Evolutionary conservation across 305 asterid genomes (phyloP), one percentile per base, ranked within the genome.

Genomic region (Fraxinus floribunda): DNA sequence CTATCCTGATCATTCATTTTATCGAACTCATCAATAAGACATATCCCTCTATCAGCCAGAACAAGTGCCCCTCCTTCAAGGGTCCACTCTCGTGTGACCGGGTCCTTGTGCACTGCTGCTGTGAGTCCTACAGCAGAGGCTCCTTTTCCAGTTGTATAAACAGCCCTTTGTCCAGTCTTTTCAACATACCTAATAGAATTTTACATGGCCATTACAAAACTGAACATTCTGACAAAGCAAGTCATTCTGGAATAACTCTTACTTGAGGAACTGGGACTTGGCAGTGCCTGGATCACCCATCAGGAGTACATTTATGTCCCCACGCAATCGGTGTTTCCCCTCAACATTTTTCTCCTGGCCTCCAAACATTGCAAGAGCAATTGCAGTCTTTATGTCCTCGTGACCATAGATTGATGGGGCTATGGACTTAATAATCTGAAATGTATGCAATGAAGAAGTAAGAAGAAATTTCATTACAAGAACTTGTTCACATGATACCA

Each of bases 31-130:
- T 96, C 99, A 79, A 96, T 96, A 82, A 96, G 97, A 82, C 99
- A 94, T 85, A 94, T 92, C 87, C 99, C 98, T 91, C 98, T 93
- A 89, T 96, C 98, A 80, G 99, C 99, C 87, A 96, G 84, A 84
- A 96, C 99, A 85, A 96, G 97, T 79, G 98, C 98, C 81, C 99
- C 99, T 84, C 99, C 98, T 91, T 96, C 98, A 22, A 96, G 94
- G 75, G 98, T 94, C 99, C 99, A 96, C 84, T 96, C 98, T 85
- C 98, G 83, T 20, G 98, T 94, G 79, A 93, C 98, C 7, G 99
- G 98, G 84, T 96, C 99, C 92, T 93, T 96, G 92, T 94, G 98
- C 82, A 96, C 98, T 24, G 98, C 92, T 79, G 99, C 98, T 20
- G 98, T 96, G 80, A 94, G 94, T 68, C 99, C 99, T 9, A 96